A percentile compares a stretch with the other conserved stretches of the same genome.
phyloP scores from a whole-genome alignment of 2,329 filamentous ascomycete species.

The Gyromitra esculenta region DNA sequence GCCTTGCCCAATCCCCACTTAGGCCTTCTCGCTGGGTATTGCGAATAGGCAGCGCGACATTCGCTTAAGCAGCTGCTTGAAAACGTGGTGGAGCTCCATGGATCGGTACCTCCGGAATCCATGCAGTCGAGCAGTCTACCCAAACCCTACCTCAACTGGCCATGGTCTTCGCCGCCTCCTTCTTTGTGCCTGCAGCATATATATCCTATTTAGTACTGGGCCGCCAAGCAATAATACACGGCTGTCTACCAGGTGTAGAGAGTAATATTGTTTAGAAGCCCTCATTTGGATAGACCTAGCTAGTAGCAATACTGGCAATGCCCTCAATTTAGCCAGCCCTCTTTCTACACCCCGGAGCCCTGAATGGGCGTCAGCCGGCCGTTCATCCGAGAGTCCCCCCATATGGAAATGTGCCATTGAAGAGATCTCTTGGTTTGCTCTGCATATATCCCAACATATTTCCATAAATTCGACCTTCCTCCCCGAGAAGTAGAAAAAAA shows the following conservation, averaged over 20 bases:
- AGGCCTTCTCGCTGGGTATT: too few species aligned
- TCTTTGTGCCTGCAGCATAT: neutral
- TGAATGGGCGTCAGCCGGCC: neutral
- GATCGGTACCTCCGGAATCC: neutral
- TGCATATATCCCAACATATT: neutral
- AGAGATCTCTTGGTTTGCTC: neutral
- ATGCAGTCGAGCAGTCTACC: neutral
- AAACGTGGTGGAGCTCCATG: neutral
- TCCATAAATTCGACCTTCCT: slow-evolving; percentile 39
- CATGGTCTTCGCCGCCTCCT: neutral
- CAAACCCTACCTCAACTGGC: neutral
- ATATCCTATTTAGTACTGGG: neutral
- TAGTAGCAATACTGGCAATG: neutral
- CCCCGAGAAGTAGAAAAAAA: neutral
- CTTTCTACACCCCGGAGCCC: neutral
- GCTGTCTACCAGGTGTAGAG: neutral
- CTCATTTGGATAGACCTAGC: neutral
- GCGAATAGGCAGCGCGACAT: too few species aligned
- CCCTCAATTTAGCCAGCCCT: slow-evolving; percentile 3
- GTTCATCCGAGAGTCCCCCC: neutral
- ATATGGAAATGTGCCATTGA: neutral
- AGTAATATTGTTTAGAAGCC: neutral
- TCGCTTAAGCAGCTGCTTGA: neutral
- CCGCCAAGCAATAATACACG: neutral
- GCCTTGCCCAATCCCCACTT: too few species aligned